Percentiles rank a stretch among this genome's conserved stretches.
Conservation (phyloP, 805 yeast species). For the Geotrichum ghanense region DNA sequence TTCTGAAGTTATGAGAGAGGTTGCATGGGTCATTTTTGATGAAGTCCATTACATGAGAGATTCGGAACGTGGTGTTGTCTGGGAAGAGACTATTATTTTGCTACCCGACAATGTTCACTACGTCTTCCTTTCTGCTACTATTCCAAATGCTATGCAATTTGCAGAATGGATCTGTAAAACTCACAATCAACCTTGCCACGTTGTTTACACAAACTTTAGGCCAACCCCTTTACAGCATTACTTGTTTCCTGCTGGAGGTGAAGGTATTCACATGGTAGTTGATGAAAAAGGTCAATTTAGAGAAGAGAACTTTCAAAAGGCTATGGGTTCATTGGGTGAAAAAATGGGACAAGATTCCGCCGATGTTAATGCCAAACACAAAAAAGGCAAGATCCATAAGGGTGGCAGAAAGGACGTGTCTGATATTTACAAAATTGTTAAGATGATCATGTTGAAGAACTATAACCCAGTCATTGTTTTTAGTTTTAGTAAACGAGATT, state of each 20-base stretch:
- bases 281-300: conserved; percentile 94
- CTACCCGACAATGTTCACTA: conserved; percentile 93
- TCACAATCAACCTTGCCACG: conserved; percentile 95
- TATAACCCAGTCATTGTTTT: conserved; percentile 97
- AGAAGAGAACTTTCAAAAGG: conserved; percentile 96
- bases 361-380: conserved; percentile 50
- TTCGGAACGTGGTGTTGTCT: conserved; percentile 95
- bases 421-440: conserved; percentile 91
- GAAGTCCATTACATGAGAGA: conserved; percentile 99
- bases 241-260: conserved; percentile 96
- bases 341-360: conserved; percentile 76
- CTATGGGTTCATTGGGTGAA: conserved; percentile 87
- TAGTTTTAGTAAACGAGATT: conserved; percentile 94
- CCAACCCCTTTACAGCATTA: conserved; percentile 98
- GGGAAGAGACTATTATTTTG: conserved; percentile 97
- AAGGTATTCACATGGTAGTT: conserved; percentile 93
- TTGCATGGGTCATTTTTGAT: conserved; percentile 96
- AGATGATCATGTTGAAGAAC: conserved; percentile 94
- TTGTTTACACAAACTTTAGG: conserved; percentile 96
- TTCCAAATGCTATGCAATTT: conserved; percentile 96
- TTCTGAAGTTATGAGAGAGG: conserved; percentile 96
- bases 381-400: conserved; percentile 70
- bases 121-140: conserved; percentile 89
- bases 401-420: conserved; percentile 74
- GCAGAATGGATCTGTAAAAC: conserved; percentile 97